Evolutionary conservation across 208 protist species (phyloP), one percentile per base, ranked within the genome.

Genomic region (Blechomonas ayalai): DNA sequence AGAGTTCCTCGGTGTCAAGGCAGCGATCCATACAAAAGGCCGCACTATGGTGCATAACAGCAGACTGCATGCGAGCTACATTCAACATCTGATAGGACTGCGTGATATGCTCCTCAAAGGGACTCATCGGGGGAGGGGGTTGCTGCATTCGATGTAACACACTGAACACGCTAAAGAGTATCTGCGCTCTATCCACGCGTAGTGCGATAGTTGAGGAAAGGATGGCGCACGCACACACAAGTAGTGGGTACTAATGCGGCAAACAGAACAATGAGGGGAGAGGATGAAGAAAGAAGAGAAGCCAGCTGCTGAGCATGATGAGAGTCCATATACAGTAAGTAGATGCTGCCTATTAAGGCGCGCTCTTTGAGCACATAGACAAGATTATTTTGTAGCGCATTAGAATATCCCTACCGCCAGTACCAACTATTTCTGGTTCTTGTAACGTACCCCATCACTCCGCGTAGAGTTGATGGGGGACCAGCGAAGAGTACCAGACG

Each of bases 1-100:
- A 92, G 26, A 92, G 59, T 50, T 92, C 84, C 66, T 88, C 73
- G 3, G 79, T 92, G 48, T 92, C 84, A 1, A 85, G 67, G 53
- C 84, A 92, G 25, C 67, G 62, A 13, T 92, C 71, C 4, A 92
- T 54, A 59, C 84, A 92, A 39, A 79, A 85, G 29, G 39, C 44
- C 22, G 67, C 52, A 51, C 54, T 67, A 37, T 65, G 57, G 53
- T 73, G 67, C 40, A 85, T 67, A 20, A 87, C 50, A 0, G 41
- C 46, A 0, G 69, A 73, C 58, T 87, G 83, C 49, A 78, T 40
- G 15, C 83, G 75, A 22, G 61, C 36, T 8, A 51, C 34, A 28
- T 70, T 63, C 12, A 89, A 49, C 34, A 79, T 44, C 39, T 83
- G 73, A 43, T 86, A 92, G 3, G 78, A 52, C 32, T 73, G 62